Evolutionary conservation across 345 rosid genomes (phyloP), one percentile per base, ranked within the genome.

Genomic region (Trapa incisa): DNA sequence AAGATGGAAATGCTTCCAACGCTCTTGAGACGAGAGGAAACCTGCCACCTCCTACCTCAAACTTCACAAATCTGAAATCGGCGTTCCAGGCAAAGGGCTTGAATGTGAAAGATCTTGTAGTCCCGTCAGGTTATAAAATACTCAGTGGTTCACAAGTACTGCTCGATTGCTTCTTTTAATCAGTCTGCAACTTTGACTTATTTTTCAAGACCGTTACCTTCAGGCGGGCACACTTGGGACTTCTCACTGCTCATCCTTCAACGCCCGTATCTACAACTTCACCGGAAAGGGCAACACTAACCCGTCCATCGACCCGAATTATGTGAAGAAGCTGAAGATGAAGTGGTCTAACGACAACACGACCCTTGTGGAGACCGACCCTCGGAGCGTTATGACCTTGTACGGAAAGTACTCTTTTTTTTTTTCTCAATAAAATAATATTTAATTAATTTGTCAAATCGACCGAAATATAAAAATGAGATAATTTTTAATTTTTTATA

Each of bases 291-390:
- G 87, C 2, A 85, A 77, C 48, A 56, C 75, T 4, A 91, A 87
- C 32, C 91, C 89, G 3, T 64, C 61, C 15, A 66, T 89, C 47
- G 89, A 87, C 67, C 65, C 78, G 3, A 70, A 76, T 42, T 80
- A 77, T 53, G 66, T 80, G 8, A 52, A 48, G 2, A 67, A 4
- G 17, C 73, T 87, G 61, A 77, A 73, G 71, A 10, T 1, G 6
- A 85, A 50, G 72, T 85, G 93, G 66, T 84, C 71, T 0, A 74
- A 73, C 2, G 92, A 87, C 66, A 69, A 43, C 9, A 85, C 64
- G 0, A 79, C 91, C 17, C 71, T 83, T 2, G 83, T 78, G 5
- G 90, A 86, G 65, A 85, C 87, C 90, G 90, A 87, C 65, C 96
- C 92, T 0, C 89, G 91, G 33, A 85, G 92, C 45, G 77, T 74